Evolutionary conservation across 768 basidiomycete species (phyloP).

Genomic region (Gloeopeniophorella convolvens): DNA sequence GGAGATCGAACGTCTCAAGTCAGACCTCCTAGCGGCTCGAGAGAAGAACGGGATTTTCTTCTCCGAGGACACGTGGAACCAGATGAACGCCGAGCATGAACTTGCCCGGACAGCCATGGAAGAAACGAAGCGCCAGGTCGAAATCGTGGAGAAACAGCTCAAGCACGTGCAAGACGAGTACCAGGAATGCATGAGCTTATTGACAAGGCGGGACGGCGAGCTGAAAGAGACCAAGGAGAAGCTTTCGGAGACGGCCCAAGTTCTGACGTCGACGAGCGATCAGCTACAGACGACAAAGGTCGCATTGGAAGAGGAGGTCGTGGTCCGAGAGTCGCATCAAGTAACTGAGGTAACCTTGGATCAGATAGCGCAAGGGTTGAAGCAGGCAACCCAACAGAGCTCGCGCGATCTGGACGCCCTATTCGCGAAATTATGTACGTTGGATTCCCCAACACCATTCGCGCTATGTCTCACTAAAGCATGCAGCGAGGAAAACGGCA

Average conservation of each 20-base stretch:
- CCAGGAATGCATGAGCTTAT: slow-evolving; percentile 75
- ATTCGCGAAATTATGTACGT: slow-evolving; percentile 78
- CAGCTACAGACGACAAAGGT: slow-evolving; percentile 53
- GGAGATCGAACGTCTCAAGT: slow-evolving; percentile 90
- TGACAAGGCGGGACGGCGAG: slow-evolving; percentile 73
- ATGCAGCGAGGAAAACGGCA: slow-evolving; percentile 64
- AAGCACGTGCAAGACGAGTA: slow-evolving; percentile 80
- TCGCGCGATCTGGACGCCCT: slow-evolving; percentile 62
- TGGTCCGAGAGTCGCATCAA: slow-evolving; percentile 73
- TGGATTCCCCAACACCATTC: not conserved
- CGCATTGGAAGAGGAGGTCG: slow-evolving; percentile 71
- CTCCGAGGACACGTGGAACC: slow-evolving; percentile 84
- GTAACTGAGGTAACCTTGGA: slow-evolving; percentile 66
- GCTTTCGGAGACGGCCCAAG: slow-evolving; percentile 45
- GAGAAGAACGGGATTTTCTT: slow-evolving; percentile 97
- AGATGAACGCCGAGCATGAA: slow-evolving; percentile 74
- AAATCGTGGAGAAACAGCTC: slow-evolving; percentile 79
- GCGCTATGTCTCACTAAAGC: slow-evolving; percentile 11
- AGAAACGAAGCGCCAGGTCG: slow-evolving; percentile 77
- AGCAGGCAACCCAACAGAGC: slow-evolving; percentile 58
- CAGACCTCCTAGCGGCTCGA: slow-evolving; percentile 82
- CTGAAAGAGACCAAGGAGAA: slow-evolving; percentile 54
- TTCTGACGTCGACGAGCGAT: slow-evolving; percentile 45
- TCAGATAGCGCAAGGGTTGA: slow-evolving; percentile 64
- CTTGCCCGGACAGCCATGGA: slow-evolving; percentile 68